Conservation (phyloP, 352 stramenopile genomes). For the Pythium volutum region DNA sequence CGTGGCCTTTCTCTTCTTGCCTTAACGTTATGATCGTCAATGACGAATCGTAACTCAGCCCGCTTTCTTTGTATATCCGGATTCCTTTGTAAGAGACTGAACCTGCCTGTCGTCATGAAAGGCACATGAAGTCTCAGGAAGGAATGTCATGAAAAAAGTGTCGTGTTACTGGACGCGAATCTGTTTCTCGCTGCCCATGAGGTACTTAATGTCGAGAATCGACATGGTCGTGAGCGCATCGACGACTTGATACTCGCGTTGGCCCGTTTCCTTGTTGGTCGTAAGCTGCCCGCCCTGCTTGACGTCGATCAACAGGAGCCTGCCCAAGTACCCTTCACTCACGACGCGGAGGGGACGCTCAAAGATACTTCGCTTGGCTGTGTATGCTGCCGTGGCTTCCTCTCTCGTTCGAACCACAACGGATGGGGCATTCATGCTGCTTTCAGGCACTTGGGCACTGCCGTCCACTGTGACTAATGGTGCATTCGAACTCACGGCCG, state of each 20-base stretch:
- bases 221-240: constrained; percentile 48
- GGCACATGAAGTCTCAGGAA: no score
- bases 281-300: constrained; percentile 27
- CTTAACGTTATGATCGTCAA: no score
- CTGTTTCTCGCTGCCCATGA: constrained; percentile 32
- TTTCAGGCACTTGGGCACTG: no score
- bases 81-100: no score
- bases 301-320: constrained; percentile 40
- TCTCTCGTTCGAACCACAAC: no score
- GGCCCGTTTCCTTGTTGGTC: constrained; percentile 27
- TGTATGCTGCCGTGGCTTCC: no score
- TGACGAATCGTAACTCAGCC: no score
- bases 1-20: no score
- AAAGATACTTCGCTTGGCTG: constrained; percentile 39
- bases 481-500: neutral
- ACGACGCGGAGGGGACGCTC: constrained; percentile 34
- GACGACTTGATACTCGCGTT: constrained; percentile 35
- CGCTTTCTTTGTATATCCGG: no score
- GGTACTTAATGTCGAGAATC: constrained; percentile 55
- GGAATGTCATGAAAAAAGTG: no score
- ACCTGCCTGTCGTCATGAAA: no score
- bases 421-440: no score
- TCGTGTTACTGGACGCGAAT: constrained; percentile 9
- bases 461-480: neutral
- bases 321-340: constrained; percentile 33